Percentiles rank a stretch among this genome's conserved stretches.
Conservation (phyloP, 257 asterid genomes). For the Nyctanthes arbortristis region DNA sequence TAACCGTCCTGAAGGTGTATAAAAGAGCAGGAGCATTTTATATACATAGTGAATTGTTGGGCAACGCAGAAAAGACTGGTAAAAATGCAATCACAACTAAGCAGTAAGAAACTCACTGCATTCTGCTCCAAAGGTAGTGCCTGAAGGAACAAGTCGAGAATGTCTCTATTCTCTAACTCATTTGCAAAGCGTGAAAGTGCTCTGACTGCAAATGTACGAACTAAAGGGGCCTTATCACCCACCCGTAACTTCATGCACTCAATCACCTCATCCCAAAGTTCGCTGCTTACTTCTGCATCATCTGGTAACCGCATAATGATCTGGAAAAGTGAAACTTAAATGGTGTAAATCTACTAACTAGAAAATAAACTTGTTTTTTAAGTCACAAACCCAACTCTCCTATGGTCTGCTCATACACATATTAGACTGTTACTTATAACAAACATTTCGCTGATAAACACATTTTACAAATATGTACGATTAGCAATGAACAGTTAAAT, state of each 20-base stretch:
- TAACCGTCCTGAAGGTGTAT: slow-evolving; percentile 9
- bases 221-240: slow-evolving; percentile 74
- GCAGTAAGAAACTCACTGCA: slow-evolving; percentile 42
- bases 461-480: background rate
- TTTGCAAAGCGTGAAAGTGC: slow-evolving; percentile 84
- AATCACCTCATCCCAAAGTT: slow-evolving; percentile 93
- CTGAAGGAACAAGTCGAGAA: slow-evolving; percentile 76
- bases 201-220: slow-evolving; percentile 84
- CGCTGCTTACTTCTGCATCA: slow-evolving; percentile 87
- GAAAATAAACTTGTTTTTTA: background rate
- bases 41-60: background rate
- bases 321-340: slow-evolving; percentile 33
- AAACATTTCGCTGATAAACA: too few relatives aligned
- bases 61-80: background rate
- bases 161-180: slow-evolving; percentile 73
- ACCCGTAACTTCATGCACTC: slow-evolving; percentile 71
- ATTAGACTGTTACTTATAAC: too few relatives aligned
- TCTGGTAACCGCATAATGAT: slow-evolving; percentile 92
- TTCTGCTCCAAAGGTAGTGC: slow-evolving; percentile 75
- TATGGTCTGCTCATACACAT: background rate
- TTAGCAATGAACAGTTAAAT: background rate
- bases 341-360: background rate
- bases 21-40: slow-evolving; percentile 1
- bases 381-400: background rate
- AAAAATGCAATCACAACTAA: slow-evolving; percentile 5